Evolutionary conservation across 257 asterid species (phyloP).

Genomic region (Forsythia viridissima): DNA sequence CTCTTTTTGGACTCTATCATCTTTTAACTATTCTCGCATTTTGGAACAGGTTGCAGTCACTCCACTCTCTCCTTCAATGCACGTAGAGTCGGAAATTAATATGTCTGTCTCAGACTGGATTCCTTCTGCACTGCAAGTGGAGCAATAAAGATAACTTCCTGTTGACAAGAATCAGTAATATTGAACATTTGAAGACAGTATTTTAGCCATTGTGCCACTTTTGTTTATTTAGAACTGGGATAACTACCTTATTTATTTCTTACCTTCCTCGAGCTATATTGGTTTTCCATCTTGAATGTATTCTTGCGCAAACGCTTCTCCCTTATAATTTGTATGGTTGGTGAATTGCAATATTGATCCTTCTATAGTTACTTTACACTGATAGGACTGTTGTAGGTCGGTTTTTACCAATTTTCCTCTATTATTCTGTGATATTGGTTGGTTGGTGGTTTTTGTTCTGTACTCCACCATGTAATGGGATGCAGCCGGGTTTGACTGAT

Average conservation of each 20-base stretch:
- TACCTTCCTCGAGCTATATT: constrained; percentile 10
- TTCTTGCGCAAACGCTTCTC: constrained; percentile 46
- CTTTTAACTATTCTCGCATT: not conserved
- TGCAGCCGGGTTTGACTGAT: not conserved
- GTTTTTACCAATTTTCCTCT: not conserved
- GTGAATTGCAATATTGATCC: constrained; percentile 26
- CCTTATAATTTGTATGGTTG: constrained; percentile 26
- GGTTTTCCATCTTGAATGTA: constrained; percentile 23
- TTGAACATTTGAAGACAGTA: constrained; percentile 40
- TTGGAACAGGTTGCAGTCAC: constrained; percentile 58
- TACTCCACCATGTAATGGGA: not conserved
- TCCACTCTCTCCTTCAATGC: constrained; percentile 42
- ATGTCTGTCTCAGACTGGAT: constrained; percentile 60
- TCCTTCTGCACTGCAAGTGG: constrained; percentile 43
- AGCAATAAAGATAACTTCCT: constrained; percentile 29
- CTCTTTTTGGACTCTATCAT: not conserved
- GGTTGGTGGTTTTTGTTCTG: not conserved
- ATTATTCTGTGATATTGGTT: not conserved
- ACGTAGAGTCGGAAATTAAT: constrained; percentile 40
- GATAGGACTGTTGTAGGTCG: not conserved
- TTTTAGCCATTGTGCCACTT: constrained; percentile 30
- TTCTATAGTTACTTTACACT: constrained; percentile 5
- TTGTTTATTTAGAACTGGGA: constrained; percentile 18
- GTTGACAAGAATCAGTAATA: not conserved
- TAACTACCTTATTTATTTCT: constrained; percentile 14